Base-by-base conservation (phyloP, 352 stramenopile genomes). In the Phytophthora macrochlamydospora region DNA sequence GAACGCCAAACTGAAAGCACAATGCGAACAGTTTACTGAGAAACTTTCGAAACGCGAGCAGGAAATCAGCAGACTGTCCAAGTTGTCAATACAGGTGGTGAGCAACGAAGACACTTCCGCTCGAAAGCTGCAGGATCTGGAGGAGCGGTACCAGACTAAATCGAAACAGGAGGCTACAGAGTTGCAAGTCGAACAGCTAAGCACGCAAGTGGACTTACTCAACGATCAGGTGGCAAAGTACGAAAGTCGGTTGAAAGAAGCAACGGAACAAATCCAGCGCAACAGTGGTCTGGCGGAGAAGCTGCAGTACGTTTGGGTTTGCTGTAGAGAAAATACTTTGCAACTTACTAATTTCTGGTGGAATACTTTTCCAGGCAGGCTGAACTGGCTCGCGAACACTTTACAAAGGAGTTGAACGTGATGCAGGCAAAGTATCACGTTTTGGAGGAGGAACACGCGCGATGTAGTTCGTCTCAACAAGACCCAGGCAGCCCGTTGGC, bases 191-290 rank as follows among this genome's bases (percentile, higher is more conserved):
- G 83, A 93, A 24, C 85, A 94, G 65, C 46, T 94, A 46, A 81
- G 69, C 30, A 75, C 69, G 0, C 87, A 93, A 58, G 79, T 95
- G 11, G 82, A 93, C 55, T 61, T 92, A 12, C 63, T 95, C 9
- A 95, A 92, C 58, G 84, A 84, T 48, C 85, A 95, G 50, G 85
- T 93, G 28, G 83, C 78, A 29, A 93, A 91, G 67, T 93, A 95
- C 59, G 87, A 95, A 51, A 70, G 67, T n/a, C 79, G 82, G 37
- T 64, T 95, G 1, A 85, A 82, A 56, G 81, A 89, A 28, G 74
- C 83, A 1, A 81, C 77, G 29, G 70, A 91, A 28, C 75, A 91
- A 53, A 75, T 91, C 32, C 60, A 51, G 32, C 71, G 69, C 1
- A 79, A 79, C 48, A 73, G 60, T 11, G 50, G 37, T 13, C 59